phyloP scores from a whole-genome alignment of 1,284 basidiomycete species.

The Lentinula novae-zelandiae region DNA sequence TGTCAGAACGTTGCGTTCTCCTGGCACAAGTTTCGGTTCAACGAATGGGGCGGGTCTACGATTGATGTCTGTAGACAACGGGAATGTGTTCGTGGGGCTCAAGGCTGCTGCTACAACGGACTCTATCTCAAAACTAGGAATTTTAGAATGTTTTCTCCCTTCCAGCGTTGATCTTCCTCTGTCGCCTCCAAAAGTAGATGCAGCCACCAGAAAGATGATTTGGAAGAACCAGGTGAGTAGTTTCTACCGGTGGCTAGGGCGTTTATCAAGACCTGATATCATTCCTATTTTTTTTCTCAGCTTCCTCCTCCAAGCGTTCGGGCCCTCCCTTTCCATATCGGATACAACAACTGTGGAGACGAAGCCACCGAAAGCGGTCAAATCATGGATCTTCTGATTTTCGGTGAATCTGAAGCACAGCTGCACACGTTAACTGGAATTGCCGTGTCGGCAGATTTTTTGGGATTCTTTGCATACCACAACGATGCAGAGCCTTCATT shows the following conservation, averaged over 20 bases:
- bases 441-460: neutral
- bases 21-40: neutral
- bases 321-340: neutral
- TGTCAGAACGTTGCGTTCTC: neutral
- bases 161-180: neutral
- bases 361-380: neutral
- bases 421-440: neutral
- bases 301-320: neutral
- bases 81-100: neutral
- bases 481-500: neutral
- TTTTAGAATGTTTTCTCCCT: neutral
- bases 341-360: neutral
- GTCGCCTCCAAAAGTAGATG: neutral
- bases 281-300: neutral
- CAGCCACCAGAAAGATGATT: neutral
- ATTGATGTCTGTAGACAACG: neutral
- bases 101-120: neutral
- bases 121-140: neutral
- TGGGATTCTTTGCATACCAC: neutral
- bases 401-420: neutral
- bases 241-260: no score
- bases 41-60: neutral
- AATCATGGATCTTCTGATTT: neutral
- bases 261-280: neutral
- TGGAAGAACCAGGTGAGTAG: neutral